These are phyloP conservation scores for Collybia nuda DNA, from an alignment of 768 basidiomycete genomes.

Conservation along the genomic window DNA sequence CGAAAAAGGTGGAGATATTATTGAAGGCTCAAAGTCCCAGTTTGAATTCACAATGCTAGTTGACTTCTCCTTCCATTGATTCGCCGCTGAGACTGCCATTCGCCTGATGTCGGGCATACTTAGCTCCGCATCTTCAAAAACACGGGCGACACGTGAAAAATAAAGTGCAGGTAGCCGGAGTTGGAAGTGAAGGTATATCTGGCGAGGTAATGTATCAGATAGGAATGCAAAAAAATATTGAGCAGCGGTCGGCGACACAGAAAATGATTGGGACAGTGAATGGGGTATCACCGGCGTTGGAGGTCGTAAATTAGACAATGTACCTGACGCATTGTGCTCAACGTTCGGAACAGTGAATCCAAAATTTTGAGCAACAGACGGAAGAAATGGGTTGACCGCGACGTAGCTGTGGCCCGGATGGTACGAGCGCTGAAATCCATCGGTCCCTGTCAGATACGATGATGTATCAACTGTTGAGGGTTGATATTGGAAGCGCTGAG, in stretches of 20 bases:
- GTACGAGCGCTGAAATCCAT: neutral
- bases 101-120: constrained; percentile 54
- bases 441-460: neutral
- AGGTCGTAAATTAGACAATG: too few species aligned
- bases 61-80: constrained; percentile 7
- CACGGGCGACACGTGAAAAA: constrained; percentile 61
- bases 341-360: too few species aligned
- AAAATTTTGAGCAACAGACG: too few species aligned
- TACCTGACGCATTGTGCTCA: too few species aligned
- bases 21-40: constrained; percentile 6
- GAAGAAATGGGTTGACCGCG: too few species aligned
- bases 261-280: too few species aligned
- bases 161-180: constrained; percentile 49
- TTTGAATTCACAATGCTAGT: neutral
- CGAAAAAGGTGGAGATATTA: constrained; percentile 14
- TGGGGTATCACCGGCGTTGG: too few species aligned
- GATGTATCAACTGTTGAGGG: constrained; percentile 1
- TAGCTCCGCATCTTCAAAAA: constrained; percentile 65
- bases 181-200: neutral
- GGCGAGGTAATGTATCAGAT: too few species aligned
- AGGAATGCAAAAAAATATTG: too few species aligned
- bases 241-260: too few species aligned
- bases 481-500: constrained; percentile 1
- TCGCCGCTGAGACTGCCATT: constrained; percentile 33
- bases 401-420: too few species aligned